phyloP scores from a whole-genome alignment of 2,329 filamentous ascomycete genomes.

The Cordyceps pruinosa region DNA sequence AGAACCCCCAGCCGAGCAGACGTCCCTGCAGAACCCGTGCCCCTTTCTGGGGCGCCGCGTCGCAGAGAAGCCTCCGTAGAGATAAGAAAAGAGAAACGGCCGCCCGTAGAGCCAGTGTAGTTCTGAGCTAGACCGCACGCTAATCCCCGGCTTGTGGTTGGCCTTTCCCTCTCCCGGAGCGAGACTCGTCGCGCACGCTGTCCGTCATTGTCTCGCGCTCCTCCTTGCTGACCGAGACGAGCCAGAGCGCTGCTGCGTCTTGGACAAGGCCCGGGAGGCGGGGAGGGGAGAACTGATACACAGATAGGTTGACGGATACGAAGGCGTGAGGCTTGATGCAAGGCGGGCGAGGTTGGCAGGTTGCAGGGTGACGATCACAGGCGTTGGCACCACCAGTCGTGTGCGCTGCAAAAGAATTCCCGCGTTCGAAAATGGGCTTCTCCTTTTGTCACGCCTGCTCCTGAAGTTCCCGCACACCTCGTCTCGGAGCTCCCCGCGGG shows the following conservation, averaged over 20 bases:
- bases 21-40: background rate
- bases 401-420: background rate
- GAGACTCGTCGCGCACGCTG: too few relatives aligned
- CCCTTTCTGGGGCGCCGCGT: background rate
- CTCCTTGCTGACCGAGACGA: too few relatives aligned
- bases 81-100: background rate
- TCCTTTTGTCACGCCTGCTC: background rate
- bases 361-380: background rate
- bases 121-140: background rate
- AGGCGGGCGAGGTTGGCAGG: background rate
- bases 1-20: slow-evolving; percentile 2
- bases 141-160: background rate
- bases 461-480: background rate
- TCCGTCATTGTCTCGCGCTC: too few relatives aligned
- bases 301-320: background rate
- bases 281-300: background rate
- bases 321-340: background rate
- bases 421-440: background rate
- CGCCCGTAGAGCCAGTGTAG: background rate
- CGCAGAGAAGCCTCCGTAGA: background rate
- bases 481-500: background rate
- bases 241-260: too few relatives aligned
- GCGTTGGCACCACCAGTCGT: too few relatives aligned
- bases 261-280: background rate
- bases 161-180: background rate